Evolutionary conservation across 768 basidiomycete genomes (phyloP), one percentile per base, ranked within the genome.

Genomic region (Suillus cothurnatus): DNA sequence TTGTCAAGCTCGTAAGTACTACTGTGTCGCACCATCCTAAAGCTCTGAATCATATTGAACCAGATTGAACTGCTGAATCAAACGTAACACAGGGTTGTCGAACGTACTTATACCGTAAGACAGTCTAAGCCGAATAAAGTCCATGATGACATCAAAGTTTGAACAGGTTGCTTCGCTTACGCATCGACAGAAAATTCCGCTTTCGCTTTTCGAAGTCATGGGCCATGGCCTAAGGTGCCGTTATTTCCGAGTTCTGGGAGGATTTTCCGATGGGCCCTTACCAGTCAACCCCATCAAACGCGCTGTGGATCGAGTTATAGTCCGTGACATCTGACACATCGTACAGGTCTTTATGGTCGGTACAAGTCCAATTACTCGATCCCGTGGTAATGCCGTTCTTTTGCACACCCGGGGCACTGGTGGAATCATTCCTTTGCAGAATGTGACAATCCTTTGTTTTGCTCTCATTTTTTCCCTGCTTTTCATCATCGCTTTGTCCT

Each of bases 401-500:
- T 28, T 41, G 58, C 28, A 31, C 5, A 39, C 17, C 7, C n/a
- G n/a, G n/a, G 45, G 65, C 50, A 53, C 6, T 41, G 50, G 64
- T n/a, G 76, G 74, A 7, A 65, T 76, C 28, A 41, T 75, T 23
- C 77, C 73, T 1, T 63, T 78, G 5, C 71, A 69, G 12, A 71
- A 70, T 12, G 47, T 61, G 1, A 74, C 74, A 56, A 61, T 78
- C 28, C 69, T 80, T 28, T 68, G 68, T 21, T 74, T 86, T 38
- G 79, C 80, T 23, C 68, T 84, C 28, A 67, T 82, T 1, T 71
- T 82, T 7, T 87, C 85, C 38, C 66, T 85, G 9, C 71, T 84
- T 31, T 86, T 87, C 69, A 82, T 85, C 52, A 64, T 77, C 43
- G 77, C 80, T 12, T 71, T 87, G n/a, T 82, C 81, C 1, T 80